Conservation (phyloP, 2,329 filamentous ascomycete genomes). For the Colletotrichum sp. region DNA sequence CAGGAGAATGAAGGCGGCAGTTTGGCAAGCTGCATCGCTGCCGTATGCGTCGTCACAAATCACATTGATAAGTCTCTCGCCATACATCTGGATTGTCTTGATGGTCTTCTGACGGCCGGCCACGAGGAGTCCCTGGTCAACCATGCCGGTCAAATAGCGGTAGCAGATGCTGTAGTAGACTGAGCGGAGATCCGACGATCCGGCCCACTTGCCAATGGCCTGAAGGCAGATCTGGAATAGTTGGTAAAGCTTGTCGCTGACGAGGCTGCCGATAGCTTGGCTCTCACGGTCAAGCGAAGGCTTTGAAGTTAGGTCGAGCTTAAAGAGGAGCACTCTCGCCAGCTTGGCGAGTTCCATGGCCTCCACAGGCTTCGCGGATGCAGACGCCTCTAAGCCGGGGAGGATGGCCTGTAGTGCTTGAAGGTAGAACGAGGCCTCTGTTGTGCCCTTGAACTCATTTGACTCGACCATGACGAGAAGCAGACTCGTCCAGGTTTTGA, state of each 20-base stretch:
- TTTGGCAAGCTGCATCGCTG: slow-evolving; percentile 80
- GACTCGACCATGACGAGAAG: slow-evolving; percentile 82
- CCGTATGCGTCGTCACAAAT: slow-evolving; percentile 93
- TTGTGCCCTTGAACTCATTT: slow-evolving; percentile 77
- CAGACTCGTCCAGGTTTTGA: slow-evolving; percentile 85
- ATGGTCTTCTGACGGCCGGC: slow-evolving; percentile 66
- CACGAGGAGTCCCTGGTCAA: slow-evolving; percentile 54
- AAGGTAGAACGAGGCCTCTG: slow-evolving; percentile 79
- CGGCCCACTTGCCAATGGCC: slow-evolving; percentile 77
- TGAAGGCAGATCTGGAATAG: slow-evolving; percentile 87
- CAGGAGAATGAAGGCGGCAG: slow-evolving; percentile 86
- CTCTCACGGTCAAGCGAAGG: slow-evolving; percentile 46
- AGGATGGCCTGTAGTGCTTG: slow-evolving; percentile 87
- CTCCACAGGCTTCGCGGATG: slow-evolving; percentile 70
- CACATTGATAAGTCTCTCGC: slow-evolving; percentile 82
- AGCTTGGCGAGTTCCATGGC: slow-evolving; percentile 79
- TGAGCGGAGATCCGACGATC: slow-evolving; percentile 75
- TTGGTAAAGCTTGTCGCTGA: slow-evolving; percentile 89
- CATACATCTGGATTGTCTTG: slow-evolving; percentile 71
- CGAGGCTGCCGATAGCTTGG: slow-evolving; percentile 67
- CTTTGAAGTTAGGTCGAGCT: slow-evolving; percentile 63
- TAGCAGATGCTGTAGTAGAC: slow-evolving; percentile 93
- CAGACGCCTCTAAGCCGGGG: slow-evolving; percentile 82
- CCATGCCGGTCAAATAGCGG: slow-evolving; percentile 78
- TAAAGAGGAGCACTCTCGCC: slow-evolving; percentile 74